phyloP scores from a whole-genome alignment of 257 asterid species.

The Euphrasia confusa region DNA sequence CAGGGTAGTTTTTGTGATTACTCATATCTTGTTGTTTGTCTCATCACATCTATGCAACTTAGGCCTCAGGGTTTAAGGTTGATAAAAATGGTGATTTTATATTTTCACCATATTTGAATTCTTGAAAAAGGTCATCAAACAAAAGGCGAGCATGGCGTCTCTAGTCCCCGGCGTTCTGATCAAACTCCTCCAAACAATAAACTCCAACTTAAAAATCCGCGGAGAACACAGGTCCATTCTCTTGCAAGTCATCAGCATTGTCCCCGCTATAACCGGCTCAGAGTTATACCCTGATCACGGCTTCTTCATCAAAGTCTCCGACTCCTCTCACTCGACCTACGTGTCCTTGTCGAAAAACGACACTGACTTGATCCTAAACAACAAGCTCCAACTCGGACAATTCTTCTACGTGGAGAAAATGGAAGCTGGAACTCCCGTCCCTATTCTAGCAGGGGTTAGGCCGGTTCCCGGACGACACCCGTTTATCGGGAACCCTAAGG shows the following conservation, averaged over 20 bases:
- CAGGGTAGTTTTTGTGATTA: background rate
- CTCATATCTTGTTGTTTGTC: background rate
- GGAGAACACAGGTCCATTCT: constrained; percentile 70
- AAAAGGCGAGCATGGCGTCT: constrained; percentile 49
- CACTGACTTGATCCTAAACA: constrained; percentile 68
- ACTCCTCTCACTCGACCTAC: constrained; percentile 84
- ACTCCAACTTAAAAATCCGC: constrained; percentile 58
- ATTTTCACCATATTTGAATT: background rate
- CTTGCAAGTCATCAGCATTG: constrained; percentile 76
- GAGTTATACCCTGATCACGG: constrained; percentile 84
- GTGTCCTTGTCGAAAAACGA: constrained; percentile 58
- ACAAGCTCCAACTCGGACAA: constrained; percentile 75
- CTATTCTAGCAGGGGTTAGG: constrained; percentile 59
- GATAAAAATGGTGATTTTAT: background rate
- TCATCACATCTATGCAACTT: too few species aligned
- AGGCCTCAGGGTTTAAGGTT: too few species aligned
- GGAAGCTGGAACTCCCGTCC: constrained; percentile 71
- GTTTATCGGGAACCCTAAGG: constrained; percentile 71
- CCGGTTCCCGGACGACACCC: constrained; percentile 83
- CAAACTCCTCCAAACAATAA: constrained; percentile 65
- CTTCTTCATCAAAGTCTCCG: constrained; percentile 82
- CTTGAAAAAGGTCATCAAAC: constrained; percentile 6
- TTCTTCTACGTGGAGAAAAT: constrained; percentile 72
- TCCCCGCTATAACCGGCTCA: constrained; percentile 69
- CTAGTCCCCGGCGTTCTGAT: constrained; percentile 75